These are phyloP conservation scores for Hypoxylon intermedium DNA, from an alignment of 495 filamentous ascomycete species.

Conservation along the genomic window DNA sequence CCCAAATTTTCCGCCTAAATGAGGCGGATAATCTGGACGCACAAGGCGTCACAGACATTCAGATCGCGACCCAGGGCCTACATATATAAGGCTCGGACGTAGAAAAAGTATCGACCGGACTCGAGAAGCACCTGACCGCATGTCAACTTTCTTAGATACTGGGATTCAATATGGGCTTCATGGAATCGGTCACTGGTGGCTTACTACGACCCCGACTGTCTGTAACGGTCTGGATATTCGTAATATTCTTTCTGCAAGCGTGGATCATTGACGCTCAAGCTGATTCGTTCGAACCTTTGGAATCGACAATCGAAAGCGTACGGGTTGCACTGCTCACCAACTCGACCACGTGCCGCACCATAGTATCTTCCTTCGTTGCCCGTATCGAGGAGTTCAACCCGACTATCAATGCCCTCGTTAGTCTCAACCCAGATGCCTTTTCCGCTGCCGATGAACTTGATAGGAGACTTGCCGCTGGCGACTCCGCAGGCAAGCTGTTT, in stretches of 20 bases:
- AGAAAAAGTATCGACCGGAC: conserved; percentile 17
- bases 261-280: conserved; percentile 2
- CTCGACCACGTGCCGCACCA: conserved; percentile 56
- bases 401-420: conserved; percentile 63
- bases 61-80: background rate
- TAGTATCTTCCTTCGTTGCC: conserved; percentile 62
- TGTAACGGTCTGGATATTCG: conserved; percentile 16
- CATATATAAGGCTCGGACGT: conserved; percentile 26
- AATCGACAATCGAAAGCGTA: conserved; percentile 62
- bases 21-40: conserved; percentile 15
- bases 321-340: conserved; percentile 60
- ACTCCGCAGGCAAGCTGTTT: conserved; percentile 56
- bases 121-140: background rate
- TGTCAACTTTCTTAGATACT: background rate
- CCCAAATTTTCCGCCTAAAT: conserved; percentile 23
- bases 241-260: conserved; percentile 5
- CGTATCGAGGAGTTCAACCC: conserved; percentile 64
- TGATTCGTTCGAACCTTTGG: conserved; percentile 55
- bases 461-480: conserved; percentile 48
- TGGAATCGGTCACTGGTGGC: conserved; percentile 4
- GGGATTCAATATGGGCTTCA: conserved; percentile 16
- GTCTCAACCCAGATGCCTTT: conserved; percentile 60
- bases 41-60: background rate
- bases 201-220: conserved; percentile 16
- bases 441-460: conserved; percentile 58